Evolutionary conservation across 768 basidiomycete genomes (phyloP), one percentile per base, ranked within the genome.

Genomic region (Kwoniella europaea): DNA sequence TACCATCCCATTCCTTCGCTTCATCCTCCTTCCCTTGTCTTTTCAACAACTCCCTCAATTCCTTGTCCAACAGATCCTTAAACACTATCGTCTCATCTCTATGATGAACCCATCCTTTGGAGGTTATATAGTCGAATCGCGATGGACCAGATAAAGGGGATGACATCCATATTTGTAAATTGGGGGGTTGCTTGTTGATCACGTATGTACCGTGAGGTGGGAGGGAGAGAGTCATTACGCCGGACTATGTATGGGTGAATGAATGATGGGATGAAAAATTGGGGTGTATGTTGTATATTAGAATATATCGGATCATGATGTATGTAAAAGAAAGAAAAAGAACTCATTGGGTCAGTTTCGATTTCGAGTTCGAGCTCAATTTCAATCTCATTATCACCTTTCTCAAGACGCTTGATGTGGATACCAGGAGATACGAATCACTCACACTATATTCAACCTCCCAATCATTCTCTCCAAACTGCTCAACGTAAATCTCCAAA

Each of bases 131-230:
- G 12, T 74, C 77, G 77, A 82, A 83, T 46, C 82, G 71, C 46
- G 67, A 61, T 10, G 82, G 82, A 59, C 82, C 82, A 35, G 79
- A 80, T 54, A 81, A 54, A 4, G 82, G 82, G 59, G 78, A 80
- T 1, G 76, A 77, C 24, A 83, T 74, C 82, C 82, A 83, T 59
- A 83, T 83, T 66, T 83, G 82, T 53, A 81, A 80, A 56, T 82
- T 83, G 1, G 82, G 82, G 10, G 82, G 82, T 74, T 83, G 82
- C 68, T 83, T 83, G 72, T 83, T 83, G 68, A 83, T 80, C 24
- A 83, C 82, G 72, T 79, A 83, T 22, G 79, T 82, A n/a, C 82
- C 82, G 62, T 78, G 76, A 10, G 82, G 77, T n/a, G 81, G 79
- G 2, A 81, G 63, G 2, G 72, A 62, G 55, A 83, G 72, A 10